phyloP scores from a whole-genome alignment of 1,284 basidiomycete species.

The Tilletiaria anomala region DNA sequence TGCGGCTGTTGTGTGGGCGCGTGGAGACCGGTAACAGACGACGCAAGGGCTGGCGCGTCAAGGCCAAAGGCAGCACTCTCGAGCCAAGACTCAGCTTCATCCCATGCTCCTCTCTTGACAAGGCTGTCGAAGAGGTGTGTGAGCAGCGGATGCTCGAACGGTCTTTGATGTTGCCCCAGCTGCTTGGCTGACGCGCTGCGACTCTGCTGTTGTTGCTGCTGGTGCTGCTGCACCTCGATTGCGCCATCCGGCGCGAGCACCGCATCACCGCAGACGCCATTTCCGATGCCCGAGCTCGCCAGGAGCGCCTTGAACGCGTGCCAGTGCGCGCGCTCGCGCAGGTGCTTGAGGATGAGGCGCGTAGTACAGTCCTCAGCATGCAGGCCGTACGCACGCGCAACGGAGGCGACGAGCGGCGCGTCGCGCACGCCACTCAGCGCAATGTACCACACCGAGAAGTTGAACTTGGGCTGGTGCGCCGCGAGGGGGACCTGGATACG shows the following conservation, averaged over 20 bases:
- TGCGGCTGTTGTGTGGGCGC: background rate
- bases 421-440: slow-evolving; percentile 33
- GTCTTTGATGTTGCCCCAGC: slow-evolving; percentile 7
- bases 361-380: slow-evolving; percentile 7
- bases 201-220: background rate
- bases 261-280: no score
- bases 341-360: slow-evolving; percentile 51
- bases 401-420: slow-evolving; percentile 10
- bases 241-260: no score
- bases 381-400: slow-evolving; percentile 13
- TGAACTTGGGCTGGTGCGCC: background rate
- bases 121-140: slow-evolving; percentile 53
- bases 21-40: no score
- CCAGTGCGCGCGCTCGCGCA: slow-evolving; percentile 59
- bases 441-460: slow-evolving; percentile 24
- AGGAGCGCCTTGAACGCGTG: slow-evolving; percentile 46
- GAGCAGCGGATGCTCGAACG: slow-evolving; percentile 55
- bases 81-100: slow-evolving; percentile 44
- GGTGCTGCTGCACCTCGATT: slow-evolving; percentile 48
- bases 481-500: no score
- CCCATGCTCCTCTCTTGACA: slow-evolving; percentile 55
- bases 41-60: no score
- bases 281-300: no score
- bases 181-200: background rate
- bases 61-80: no score